Conservation (phyloP, 805 yeast genomes). For the Nakazawaea wyomingensis region DNA sequence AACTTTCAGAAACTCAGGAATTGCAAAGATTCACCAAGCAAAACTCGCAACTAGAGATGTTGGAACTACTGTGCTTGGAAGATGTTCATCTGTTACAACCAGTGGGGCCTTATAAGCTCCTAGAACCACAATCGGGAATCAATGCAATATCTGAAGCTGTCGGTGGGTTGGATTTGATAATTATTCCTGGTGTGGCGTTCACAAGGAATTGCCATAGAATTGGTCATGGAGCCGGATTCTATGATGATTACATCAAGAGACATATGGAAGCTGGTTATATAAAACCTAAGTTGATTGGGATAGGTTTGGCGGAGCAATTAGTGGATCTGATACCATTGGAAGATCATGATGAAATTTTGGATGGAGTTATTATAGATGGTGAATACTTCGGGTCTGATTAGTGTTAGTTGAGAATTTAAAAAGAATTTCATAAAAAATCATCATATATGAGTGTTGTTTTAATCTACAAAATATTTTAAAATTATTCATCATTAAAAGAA, state of each 20-base stretch:
- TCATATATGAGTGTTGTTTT: too few species aligned
- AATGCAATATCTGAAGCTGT: conserved; percentile 16
- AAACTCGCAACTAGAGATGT: conserved; percentile 50
- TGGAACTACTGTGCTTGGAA: conserved; percentile 36
- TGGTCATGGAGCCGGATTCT: conserved; percentile 94
- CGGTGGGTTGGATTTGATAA: conserved; percentile 58
- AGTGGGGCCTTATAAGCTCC: conserved; percentile 58
- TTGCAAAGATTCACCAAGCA: conserved; percentile 23
- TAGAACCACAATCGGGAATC: conserved; percentile 51
- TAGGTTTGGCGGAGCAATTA: conserved; percentile 63
- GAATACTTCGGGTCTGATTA: conserved; percentile 14
- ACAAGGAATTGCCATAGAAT: conserved; percentile 44
- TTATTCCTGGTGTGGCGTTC: conserved; percentile 87
- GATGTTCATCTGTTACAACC: conserved; percentile 50
- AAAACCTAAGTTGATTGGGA: conserved; percentile 48
- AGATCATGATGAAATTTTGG: conserved; percentile 56
- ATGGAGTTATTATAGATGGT: conserved; percentile 45
- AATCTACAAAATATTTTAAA: too few species aligned
- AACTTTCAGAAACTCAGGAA: conserved; percentile 23
- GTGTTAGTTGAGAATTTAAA: neutral
- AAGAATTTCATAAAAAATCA: neutral
- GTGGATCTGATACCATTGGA: conserved; percentile 51
- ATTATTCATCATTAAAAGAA: conserved; percentile 5
- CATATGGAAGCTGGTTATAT: conserved; percentile 31
- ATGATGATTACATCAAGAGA: conserved; percentile 68